Evolutionary conservation across 176 grass and related monocot species (phyloP).

Genomic region (Carex myosuroides): DNA sequence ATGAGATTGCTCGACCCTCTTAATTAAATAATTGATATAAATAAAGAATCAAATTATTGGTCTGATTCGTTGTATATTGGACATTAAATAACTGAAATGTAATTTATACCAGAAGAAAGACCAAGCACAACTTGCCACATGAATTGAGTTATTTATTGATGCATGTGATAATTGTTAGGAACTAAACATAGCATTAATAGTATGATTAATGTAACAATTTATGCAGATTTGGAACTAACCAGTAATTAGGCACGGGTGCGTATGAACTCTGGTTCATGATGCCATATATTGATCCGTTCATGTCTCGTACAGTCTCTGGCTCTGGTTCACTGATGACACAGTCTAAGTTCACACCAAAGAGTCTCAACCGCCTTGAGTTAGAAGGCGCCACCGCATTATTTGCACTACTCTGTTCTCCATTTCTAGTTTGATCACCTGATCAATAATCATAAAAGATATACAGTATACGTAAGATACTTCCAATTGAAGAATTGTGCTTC

Average conservation of each 20-base stretch:
- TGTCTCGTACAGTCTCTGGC: constrained; percentile 12
- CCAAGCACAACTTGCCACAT: constrained; percentile 3
- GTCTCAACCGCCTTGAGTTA: constrained; percentile 44
- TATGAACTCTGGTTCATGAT: constrained; percentile 39
- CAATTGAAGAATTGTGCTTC: constrained; percentile 3
- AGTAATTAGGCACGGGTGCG: constrained; percentile 34
- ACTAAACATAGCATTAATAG: not conserved
- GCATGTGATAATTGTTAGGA: constrained; percentile 6
- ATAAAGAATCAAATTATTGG: constrained; percentile 14
- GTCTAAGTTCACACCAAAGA: constrained; percentile 91
- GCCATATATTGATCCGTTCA: constrained; percentile 22
- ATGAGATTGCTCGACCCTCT: not conserved
- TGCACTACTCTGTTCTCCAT: constrained; percentile 26
- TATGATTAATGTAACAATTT: constrained; percentile 2
- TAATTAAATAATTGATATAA: not conserved
- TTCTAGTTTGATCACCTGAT: constrained; percentile 19
- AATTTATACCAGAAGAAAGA: constrained; percentile 4
- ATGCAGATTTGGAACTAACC: constrained; percentile 38
- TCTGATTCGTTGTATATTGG: not conserved
- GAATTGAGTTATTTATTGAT: not conserved
- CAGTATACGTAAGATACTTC: not conserved
- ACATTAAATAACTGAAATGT: not conserved
- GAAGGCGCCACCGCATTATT: constrained; percentile 15
- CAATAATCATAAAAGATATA: not conserved
- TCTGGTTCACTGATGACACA: constrained; percentile 51